Percentiles rank a stretch among this genome's conserved stretches.
Evolutionary conservation across 371 early-diverging fungal genomes (phyloP).

Genomic region (Smittium culicis): DNA sequence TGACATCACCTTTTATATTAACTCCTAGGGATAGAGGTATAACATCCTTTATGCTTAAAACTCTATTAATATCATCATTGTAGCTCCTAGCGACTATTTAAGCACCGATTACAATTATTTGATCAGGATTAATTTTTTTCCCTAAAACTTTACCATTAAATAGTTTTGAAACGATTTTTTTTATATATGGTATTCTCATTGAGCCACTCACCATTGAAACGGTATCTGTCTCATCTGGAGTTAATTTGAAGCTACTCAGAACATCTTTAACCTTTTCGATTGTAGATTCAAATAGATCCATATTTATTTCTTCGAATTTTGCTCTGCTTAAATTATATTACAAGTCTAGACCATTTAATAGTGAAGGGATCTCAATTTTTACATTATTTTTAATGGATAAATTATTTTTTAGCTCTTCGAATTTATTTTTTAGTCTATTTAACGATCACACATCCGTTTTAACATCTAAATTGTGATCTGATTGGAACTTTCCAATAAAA

Average conservation of each 20-base stretch:
- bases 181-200: slow-evolving; percentile 99
- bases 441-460: slow-evolving; percentile 71
- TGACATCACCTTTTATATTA: slow-evolving; percentile 93
- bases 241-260: slow-evolving; percentile 31
- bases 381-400: slow-evolving; percentile 77
- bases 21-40: slow-evolving; percentile 70
- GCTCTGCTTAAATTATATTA: slow-evolving; percentile 90
- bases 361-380: slow-evolving; percentile 84
- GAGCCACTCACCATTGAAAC: slow-evolving; percentile 99
- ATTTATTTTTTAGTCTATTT: slow-evolving; percentile 85
- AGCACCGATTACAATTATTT: slow-evolving; percentile 97
- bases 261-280: slow-evolving; percentile 92
- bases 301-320: slow-evolving; percentile 93
- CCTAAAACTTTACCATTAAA: slow-evolving; percentile 95
- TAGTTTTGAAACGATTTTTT: slow-evolving; percentile 88
- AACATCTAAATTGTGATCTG: slow-evolving; percentile 79
- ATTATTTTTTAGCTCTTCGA: slow-evolving; percentile 90
- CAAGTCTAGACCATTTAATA: slow-evolving; percentile 83
- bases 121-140: slow-evolving; percentile 96
- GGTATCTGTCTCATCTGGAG: slow-evolving; percentile 81
- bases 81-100: slow-evolving; percentile 93
- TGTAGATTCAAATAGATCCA: slow-evolving; percentile 84
- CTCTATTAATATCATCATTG: slow-evolving; percentile 75
- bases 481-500: slow-evolving; percentile 81
- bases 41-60: slow-evolving; percentile 64